These are phyloP conservation scores for Aphanocladium album DNA, from an alignment of 2,329 filamentous ascomycete genomes.

Conservation along the genomic window DNA sequence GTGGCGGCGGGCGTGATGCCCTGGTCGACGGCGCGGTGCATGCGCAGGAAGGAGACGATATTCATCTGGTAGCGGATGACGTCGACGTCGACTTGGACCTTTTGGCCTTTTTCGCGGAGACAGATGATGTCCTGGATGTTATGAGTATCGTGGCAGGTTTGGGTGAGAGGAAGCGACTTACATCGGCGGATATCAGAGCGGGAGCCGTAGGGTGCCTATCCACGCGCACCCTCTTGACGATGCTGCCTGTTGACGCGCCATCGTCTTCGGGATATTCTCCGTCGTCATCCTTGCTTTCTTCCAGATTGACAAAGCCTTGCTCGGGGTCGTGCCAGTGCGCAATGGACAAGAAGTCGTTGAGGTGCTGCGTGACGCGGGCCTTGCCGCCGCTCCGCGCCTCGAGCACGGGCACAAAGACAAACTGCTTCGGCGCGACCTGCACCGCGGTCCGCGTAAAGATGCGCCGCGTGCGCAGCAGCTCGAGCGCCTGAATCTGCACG, in stretches of 20 bases:
- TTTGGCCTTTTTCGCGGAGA: conserved; percentile 53
- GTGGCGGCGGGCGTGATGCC: conserved; percentile 77
- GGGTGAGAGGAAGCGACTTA: conserved; percentile 21
- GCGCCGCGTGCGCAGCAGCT: conserved; percentile 75
- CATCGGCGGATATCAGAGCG: conserved; percentile 38
- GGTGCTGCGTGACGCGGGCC: conserved; percentile 48
- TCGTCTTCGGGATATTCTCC: conserved; percentile 21
- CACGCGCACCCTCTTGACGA: conserved; percentile 35
- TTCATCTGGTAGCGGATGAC: conserved; percentile 82
- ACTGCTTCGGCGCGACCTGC: conserved; percentile 68
- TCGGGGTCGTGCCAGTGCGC: conserved; percentile 75
- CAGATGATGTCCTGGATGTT: conserved; percentile 47
- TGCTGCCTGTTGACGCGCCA: conserved; percentile 38
- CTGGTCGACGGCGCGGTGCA: conserved; percentile 77
- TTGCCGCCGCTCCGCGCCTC: conserved; percentile 41
- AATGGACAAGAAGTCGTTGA: conserved; percentile 82
- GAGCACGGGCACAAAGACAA: conserved; percentile 75
- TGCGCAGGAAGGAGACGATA: conserved; percentile 77
- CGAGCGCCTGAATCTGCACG: conserved; percentile 74
- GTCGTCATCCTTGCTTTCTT: conserved; percentile 45
- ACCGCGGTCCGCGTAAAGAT: conserved; percentile 72
- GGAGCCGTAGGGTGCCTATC: conserved; percentile 18
- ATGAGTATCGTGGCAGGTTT: not conserved
- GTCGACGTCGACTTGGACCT: conserved; percentile 66
- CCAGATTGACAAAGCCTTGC: conserved; percentile 70